Base-by-base conservation (phyloP, 306 rosid genomes). In the Canavalia gladiata region DNA sequence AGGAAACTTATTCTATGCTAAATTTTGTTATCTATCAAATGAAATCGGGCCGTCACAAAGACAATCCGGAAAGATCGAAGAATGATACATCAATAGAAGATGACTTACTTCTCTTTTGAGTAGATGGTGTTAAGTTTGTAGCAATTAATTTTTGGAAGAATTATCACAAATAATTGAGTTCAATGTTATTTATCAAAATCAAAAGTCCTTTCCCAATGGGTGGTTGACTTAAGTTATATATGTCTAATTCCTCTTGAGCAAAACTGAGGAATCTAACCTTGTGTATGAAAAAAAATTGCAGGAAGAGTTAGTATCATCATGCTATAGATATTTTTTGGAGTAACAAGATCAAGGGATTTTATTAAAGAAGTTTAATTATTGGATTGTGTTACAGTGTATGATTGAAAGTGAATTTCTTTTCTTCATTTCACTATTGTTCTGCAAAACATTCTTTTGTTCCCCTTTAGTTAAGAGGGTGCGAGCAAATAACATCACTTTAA, bases 1-100 rank as follows among this genome's bases (percentile, higher is more conserved):
- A 87, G 46, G 80, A 88, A 79, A 92, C 89, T 72, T 92, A 88
- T 81, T 57, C 66, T 62, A 89, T 87, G 88, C 88, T 94, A 41
- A 64, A 82, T 51, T 85, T 90, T 49, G 30, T 94, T 64, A 39
- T 87, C 74, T 78, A 77, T 64, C 92, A 94, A 86, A 92, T 91
- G 85, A 92, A 79, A 82, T 82, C 64, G 58, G 89, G 86, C 41
- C 43, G 76, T 50, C 66, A 45, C 79, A 77, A 64, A 51, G 88
- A 83, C 85, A 60, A 75, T 68, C 81, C 68, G 33, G 91, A 88
- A 58, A 57, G n/a, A 52, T 80, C 39, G 30, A 51, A 71, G 81
- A 72, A 69, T 59, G 82, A 83, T 71, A 74, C 46, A 62, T 60
- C 28, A 63, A 84, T 55, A 39, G 81, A 75, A 73, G 84, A 81